Evolutionary conservation across 2,329 filamentous ascomycete genomes (phyloP).

Genomic region (Diaporthe sp.): DNA sequence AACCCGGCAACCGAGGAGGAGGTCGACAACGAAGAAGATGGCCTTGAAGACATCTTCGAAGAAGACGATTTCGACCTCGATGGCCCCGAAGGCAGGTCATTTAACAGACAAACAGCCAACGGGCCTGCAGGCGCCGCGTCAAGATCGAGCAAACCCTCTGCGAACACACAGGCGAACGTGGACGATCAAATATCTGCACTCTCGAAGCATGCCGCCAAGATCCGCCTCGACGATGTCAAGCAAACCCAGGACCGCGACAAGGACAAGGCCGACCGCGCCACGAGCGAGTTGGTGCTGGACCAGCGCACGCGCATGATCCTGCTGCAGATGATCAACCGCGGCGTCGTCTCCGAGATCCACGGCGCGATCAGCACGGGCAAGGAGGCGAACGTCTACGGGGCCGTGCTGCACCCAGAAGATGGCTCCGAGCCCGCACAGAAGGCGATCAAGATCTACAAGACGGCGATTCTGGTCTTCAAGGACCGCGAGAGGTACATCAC

Average conservation of each 20-base stretch:
- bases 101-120: conserved; percentile 78
- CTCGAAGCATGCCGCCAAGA: conserved; percentile 86
- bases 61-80: conserved; percentile 73
- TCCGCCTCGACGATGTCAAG: conserved; percentile 80
- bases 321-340: conserved; percentile 94
- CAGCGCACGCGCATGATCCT: conserved; percentile 95
- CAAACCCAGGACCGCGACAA: conserved; percentile 71
- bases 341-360: conserved; percentile 90
- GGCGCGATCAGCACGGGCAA: conserved; percentile 97
- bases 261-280: conserved; percentile 94
- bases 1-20: conserved; percentile 36
- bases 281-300: conserved; percentile 94
- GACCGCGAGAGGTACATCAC: conserved; percentile 96
- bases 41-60: conserved; percentile 62
- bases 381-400: conserved; percentile 98
- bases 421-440: conserved; percentile 74
- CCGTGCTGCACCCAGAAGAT: conserved; percentile 74
- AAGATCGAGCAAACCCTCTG: conserved; percentile 81
- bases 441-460: conserved; percentile 99
- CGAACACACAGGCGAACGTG: conserved; percentile 83
- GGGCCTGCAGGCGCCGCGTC: conserved; percentile 65
- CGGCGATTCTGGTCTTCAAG: conserved; percentile 96
- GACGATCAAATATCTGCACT: conserved; percentile 92
- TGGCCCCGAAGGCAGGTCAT: conserved; percentile 72
- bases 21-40: conserved; percentile 57